These are phyloP conservation scores for Plantago elongata DNA, from an alignment of 257 asterid species.

Conservation along the genomic window DNA sequence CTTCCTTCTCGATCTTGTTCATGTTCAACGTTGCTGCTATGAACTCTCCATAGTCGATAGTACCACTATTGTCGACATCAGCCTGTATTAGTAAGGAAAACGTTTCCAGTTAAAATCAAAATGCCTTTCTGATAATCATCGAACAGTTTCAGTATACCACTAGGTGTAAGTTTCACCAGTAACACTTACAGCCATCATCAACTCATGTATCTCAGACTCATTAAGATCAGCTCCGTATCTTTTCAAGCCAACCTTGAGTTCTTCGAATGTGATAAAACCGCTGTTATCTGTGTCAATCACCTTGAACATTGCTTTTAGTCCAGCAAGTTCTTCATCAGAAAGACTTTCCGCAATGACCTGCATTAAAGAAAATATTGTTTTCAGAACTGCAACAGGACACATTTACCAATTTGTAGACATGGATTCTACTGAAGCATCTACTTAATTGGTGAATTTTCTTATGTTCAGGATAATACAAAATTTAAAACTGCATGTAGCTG, in stretches of 20 bases:
- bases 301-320: slow-evolving; percentile 26
- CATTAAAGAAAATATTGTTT: neutral
- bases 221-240: slow-evolving; percentile 23
- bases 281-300: slow-evolving; percentile 26
- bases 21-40: slow-evolving; percentile 41
- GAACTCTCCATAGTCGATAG: slow-evolving; percentile 48
- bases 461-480: too few relatives aligned
- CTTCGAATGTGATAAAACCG: slow-evolving; percentile 20
- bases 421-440: too few relatives aligned
- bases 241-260: slow-evolving; percentile 22
- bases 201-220: slow-evolving; percentile 21
- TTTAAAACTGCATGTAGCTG: neutral
- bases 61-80: slow-evolving; percentile 40
- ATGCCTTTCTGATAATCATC: too few relatives aligned
- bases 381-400: neutral
- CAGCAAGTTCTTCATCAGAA: slow-evolving; percentile 25
- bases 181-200: slow-evolving; percentile 23
- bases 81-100: slow-evolving; percentile 25
- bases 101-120: too few relatives aligned
- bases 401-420: neutral
- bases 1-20: slow-evolving; percentile 29
- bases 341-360: slow-evolving; percentile 30
- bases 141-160: too few relatives aligned
- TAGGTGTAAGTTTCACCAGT: too few relatives aligned
- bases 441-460: too few relatives aligned